Percentiles rank a stretch among this genome's conserved stretches.
Evolutionary conservation across 169 alveolate genomes (phyloP).

Genomic region (Plasmodium yoelii): DNA sequence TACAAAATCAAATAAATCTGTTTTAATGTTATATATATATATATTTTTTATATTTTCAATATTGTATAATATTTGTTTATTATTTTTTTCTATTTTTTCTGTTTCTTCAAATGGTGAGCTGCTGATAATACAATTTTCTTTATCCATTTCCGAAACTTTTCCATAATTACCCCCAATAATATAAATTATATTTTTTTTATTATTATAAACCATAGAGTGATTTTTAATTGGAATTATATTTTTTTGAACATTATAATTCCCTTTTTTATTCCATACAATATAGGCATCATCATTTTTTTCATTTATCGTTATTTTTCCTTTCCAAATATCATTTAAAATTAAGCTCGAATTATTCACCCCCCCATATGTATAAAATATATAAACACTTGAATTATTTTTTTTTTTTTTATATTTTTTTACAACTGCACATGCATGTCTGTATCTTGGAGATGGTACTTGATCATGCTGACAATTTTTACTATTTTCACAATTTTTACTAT

Average conservation of each 20-base stretch:
- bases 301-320: conserved; percentile 43
- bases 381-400: background rate
- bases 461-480: background rate
- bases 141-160: background rate
- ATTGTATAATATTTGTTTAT: too few species aligned
- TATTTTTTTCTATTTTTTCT: background rate
- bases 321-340: conserved; percentile 45
- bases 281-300: background rate
- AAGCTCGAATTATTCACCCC: conserved; percentile 36
- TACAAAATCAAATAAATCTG: conserved; percentile 18
- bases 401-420: conserved; percentile 32
- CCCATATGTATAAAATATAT: conserved; percentile 39
- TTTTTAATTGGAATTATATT: conserved; percentile 14
- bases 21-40: conserved; percentile 32
- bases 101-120: background rate
- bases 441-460: conserved; percentile 16
- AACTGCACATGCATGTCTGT: conserved; percentile 46
- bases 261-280: conserved; percentile 40
- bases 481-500: background rate
- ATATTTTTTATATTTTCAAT: background rate
- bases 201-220: conserved; percentile 42
- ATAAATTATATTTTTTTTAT: conserved; percentile 25
- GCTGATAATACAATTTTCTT: background rate
- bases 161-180: conserved; percentile 51
- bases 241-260: background rate